Evolutionary conservation across 805 yeast genomes (phyloP).

Genomic region (Pichia rugopelliculosa): DNA sequence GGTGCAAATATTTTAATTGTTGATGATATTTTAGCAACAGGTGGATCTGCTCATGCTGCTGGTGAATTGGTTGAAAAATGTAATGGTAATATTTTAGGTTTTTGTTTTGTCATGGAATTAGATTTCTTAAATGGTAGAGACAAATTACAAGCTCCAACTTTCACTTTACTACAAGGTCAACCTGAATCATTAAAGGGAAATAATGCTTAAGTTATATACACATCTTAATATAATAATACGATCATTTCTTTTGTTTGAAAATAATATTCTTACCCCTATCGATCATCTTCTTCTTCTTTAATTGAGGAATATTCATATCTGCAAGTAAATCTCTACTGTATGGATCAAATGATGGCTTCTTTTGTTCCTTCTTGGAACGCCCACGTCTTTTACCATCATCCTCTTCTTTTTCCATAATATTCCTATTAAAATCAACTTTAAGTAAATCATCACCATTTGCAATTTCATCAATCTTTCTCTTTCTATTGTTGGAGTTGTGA

Average conservation of each 20-base stretch:
- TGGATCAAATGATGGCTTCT: conserved; percentile 50
- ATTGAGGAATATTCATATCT: conserved; percentile 17
- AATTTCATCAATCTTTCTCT: conserved; percentile 16
- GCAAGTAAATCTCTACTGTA: conserved; percentile 31
- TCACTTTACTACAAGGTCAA: conserved; percentile 83
- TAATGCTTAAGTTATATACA: background rate
- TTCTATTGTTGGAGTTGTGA: conserved; percentile 4
- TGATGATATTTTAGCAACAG: conserved; percentile 97
- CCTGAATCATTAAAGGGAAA: conserved; percentile 37
- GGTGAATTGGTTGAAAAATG: conserved; percentile 69
- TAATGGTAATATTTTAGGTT: conserved; percentile 71
- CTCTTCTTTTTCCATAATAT: conserved; percentile 14
- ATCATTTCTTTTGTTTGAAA: conserved; percentile 19
- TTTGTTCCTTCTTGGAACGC: conserved; percentile 14
- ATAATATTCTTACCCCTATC: conserved; percentile 24
- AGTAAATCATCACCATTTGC: conserved; percentile 20
- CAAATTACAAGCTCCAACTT: conserved; percentile 77
- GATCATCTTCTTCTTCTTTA: conserved; percentile 22
- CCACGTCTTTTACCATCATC: conserved; percentile 12
- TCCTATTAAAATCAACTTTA: conserved; percentile 24
- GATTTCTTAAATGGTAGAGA: conserved; percentile 93
- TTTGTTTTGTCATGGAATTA: conserved; percentile 85
- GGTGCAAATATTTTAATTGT: conserved; percentile 81
- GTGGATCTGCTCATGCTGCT: conserved; percentile 94
- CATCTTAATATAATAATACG: background rate